Conservation (phyloP, 352 stramenopile genomes). For the Blastocystis sp. region DNA sequence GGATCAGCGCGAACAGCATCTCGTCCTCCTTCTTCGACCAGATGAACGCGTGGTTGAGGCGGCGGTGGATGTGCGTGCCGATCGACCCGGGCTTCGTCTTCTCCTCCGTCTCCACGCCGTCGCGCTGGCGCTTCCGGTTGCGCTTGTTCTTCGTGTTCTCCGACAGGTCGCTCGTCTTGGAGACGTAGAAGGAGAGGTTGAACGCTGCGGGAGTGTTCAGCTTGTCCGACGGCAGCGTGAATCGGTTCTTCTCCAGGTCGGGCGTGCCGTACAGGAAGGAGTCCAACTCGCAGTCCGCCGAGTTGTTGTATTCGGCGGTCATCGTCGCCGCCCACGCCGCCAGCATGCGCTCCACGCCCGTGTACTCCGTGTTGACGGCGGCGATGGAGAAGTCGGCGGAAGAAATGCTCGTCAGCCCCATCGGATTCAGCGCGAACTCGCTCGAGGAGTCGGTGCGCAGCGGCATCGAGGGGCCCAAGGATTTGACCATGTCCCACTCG, state of each 20-base stretch:
- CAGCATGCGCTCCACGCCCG: slow-evolving; percentile 22
- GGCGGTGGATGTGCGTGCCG: neutral
- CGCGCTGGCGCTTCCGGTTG: slow-evolving; percentile 34
- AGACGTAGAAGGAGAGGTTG: neutral
- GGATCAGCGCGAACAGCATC: slow-evolving; percentile 29
- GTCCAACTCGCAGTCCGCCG: slow-evolving; percentile 9
- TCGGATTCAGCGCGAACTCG: neutral
- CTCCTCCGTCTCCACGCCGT: slow-evolving; percentile 29
- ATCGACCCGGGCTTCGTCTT: neutral
- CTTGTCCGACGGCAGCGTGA: slow-evolving; percentile 25
- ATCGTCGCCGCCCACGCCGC: slow-evolving; percentile 13
- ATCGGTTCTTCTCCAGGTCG: slow-evolving; percentile 7
- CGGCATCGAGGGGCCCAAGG: neutral
- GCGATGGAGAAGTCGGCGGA: neutral
- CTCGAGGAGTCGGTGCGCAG: neutral
- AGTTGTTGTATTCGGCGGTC: neutral
- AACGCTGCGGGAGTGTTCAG: neutral
- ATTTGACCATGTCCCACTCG: slow-evolving; percentile 1
- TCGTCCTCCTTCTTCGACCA: slow-evolving; percentile 68
- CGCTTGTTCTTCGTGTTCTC: slow-evolving; percentile 23
- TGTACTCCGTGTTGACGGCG: neutral
- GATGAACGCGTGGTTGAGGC: neutral
- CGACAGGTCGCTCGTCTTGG: slow-evolving; percentile 30
- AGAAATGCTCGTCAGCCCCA: neutral
- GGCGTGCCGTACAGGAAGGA: slow-evolving; percentile 18